Percentiles rank a stretch among this genome's conserved stretches.
Conservation (phyloP, 1,284 basidiomycete genomes). For the Rhodotorula sp. region DNA sequence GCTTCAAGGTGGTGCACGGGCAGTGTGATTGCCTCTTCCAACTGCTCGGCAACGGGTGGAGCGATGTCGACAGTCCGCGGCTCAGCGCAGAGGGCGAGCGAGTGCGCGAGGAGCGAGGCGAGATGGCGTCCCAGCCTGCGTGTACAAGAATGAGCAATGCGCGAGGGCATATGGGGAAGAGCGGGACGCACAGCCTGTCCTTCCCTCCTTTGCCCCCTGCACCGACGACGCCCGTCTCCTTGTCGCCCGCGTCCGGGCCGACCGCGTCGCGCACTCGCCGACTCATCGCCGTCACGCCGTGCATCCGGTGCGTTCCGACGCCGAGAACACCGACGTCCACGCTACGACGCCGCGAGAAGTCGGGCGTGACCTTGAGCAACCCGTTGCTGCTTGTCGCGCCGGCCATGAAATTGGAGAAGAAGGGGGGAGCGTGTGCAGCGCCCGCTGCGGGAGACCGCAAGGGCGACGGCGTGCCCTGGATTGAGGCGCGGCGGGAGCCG, state of each 20-base stretch:
- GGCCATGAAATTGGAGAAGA: slow-evolving; percentile 25
- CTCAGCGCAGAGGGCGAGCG: slow-evolving; percentile 45
- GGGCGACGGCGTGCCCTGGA: slow-evolving; percentile 19
- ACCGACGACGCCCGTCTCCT: slow-evolving; percentile 38
- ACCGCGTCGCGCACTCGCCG: slow-evolving; percentile 37
- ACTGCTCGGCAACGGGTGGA: no score
- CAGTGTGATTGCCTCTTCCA: background rate
- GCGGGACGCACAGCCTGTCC: slow-evolving; percentile 34
- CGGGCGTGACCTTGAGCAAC: slow-evolving; percentile 24
- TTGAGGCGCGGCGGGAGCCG: slow-evolving; percentile 21
- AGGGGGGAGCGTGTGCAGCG: slow-evolving; percentile 17
- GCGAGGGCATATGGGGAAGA: no score
- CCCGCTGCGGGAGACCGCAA: slow-evolving; percentile 25
- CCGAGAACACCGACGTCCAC: slow-evolving; percentile 44
- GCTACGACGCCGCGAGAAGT: slow-evolving; percentile 35
- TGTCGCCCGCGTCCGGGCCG: slow-evolving; percentile 43
- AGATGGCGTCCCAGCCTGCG: slow-evolving; percentile 47
- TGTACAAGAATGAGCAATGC: no score
- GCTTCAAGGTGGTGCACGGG: slow-evolving; percentile 19
- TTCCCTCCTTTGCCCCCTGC: slow-evolving; percentile 33
- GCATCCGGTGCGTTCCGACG: slow-evolving; percentile 31
- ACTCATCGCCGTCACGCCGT: slow-evolving; percentile 33
- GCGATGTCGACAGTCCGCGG: background rate
- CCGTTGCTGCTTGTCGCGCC: background rate
- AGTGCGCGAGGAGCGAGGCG: slow-evolving; percentile 46